A percentile compares a stretch with the other conserved stretches of the same genome.
Conservation (phyloP, 371 early-diverging fungal species). For the Capniomyces stellatus region DNA sequence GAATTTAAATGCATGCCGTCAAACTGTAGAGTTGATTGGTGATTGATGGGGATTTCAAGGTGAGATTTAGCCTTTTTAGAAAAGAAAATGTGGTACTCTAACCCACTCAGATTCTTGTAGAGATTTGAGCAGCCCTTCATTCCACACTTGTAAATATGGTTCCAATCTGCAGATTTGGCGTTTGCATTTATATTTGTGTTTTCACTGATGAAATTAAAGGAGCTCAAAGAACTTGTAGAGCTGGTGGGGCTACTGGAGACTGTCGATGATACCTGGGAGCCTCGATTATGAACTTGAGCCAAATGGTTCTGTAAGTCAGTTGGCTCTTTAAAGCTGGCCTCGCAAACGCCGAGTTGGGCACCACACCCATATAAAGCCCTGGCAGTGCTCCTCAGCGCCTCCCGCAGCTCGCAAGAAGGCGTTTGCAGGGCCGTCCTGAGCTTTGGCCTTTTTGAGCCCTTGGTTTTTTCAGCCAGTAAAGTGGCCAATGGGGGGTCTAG, state of each 20-base stretch:
- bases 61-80: slow-evolving; percentile 23
- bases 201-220: background rate
- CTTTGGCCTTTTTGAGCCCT: no score
- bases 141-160: slow-evolving; percentile 44
- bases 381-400: no score
- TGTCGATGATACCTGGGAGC: background rate
- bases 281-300: background rate
- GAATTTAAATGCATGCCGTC: no score
- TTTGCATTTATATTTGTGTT: background rate
- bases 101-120: slow-evolving; percentile 93
- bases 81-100: slow-evolving; percentile 79
- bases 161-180: background rate
- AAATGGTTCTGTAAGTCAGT: background rate
- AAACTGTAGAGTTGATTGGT: no score
- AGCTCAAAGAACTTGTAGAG: background rate
- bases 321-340: background rate
- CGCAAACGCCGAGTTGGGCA: background rate
- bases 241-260: background rate
- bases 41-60: no score
- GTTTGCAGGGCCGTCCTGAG: no score
- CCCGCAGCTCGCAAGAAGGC: no score
- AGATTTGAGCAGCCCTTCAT: slow-evolving; percentile 61
- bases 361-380: no score
- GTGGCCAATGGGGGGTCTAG: no score
- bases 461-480: no score